Evolutionary conservation across 176 grass and related monocot species (phyloP), one percentile per base, ranked within the genome.

Genomic region (Bromus sterilis): DNA sequence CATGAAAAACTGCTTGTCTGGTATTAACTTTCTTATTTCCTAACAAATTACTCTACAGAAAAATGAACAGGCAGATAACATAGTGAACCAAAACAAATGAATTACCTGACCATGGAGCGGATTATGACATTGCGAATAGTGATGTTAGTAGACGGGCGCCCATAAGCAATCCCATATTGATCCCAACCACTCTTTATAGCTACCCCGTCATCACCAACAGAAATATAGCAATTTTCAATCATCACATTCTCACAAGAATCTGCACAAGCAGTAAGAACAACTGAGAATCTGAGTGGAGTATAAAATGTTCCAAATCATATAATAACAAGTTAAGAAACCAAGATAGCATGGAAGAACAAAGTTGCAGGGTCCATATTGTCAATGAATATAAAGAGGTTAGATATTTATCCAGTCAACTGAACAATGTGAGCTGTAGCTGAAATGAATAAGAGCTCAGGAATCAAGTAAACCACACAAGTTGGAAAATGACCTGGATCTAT

Each of bases 141-240:
- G 73, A 97, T 97, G 79, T 97, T 94, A 66, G 85, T 74, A 53
- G 92, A 97, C 71, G 94, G 92, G 72, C 87, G 89, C 14, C 91
- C 88, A 90, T 97, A 97, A 76, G 85, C 60, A 80, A 97, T 94
- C 26, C 94, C 94, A 41, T 91, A 97, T 82, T 92, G 91, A 66
- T 97, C 94, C 94, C 94, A 97, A 53, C 94, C 94, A 83, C 94
- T 97, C 77, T 97, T 97, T 85, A 97, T 97, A 78, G 94, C 94
- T 34, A 97, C 90, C 46, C 92, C 91, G 56, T 97, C 94, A 71
- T 97, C 94, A 51, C 94, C 94, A 79, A 92, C 89, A 87, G 83
- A 91, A 80, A 97, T 97, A 32, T 97, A 97, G 66, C 92, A 92
- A 64, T 97, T 97, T 74, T 83, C 84, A 77, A 97, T 97, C 11